Percentiles rank a stretch among this genome's conserved stretches.
Conservation (phyloP, 2,329 filamentous ascomycete species). For the Blumeriella jaapii region DNA sequence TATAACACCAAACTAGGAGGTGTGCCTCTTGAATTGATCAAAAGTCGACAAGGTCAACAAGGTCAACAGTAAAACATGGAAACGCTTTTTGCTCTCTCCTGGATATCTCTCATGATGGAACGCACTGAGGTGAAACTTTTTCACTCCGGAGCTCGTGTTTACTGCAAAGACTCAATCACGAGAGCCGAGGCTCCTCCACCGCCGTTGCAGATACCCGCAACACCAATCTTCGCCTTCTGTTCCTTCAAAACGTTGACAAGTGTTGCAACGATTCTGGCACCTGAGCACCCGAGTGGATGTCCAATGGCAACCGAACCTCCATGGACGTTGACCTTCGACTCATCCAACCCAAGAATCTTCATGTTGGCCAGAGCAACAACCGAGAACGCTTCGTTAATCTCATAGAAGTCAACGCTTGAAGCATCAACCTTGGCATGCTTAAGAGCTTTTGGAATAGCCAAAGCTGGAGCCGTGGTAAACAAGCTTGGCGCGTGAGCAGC, state of each 20-base stretch:
- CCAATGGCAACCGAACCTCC: slow-evolving; percentile 93
- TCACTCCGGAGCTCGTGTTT: slow-evolving; percentile 5
- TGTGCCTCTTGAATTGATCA: too few species aligned
- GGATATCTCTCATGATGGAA: too few species aligned
- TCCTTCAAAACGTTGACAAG: slow-evolving; percentile 78
- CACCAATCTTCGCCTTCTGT: slow-evolving; percentile 88
- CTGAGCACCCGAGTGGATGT: slow-evolving; percentile 87
- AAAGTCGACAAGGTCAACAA: too few species aligned
- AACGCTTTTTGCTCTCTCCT: too few species aligned
- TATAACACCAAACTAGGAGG: too few species aligned
- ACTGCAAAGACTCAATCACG: slow-evolving; percentile 57
- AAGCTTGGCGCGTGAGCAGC: slow-evolving; percentile 84
- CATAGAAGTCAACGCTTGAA: slow-evolving; percentile 78
- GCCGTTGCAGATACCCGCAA: slow-evolving; percentile 94
- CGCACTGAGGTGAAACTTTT: too few species aligned
- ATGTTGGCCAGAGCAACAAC: slow-evolving; percentile 94
- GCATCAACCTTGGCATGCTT: slow-evolving; percentile 80
- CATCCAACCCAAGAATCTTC: slow-evolving; percentile 69
- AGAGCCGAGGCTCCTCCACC: slow-evolving; percentile 91
- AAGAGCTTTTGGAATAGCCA: slow-evolving; percentile 94
- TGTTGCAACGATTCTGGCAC: slow-evolving; percentile 86
- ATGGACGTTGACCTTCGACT: slow-evolving; percentile 88
- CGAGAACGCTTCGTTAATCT: slow-evolving; percentile 99
- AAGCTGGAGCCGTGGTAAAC: slow-evolving; percentile 87
- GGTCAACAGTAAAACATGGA: too few species aligned